Conservation (phyloP, 2,329 filamentous ascomycete genomes). For the Alternaria longipes region DNA sequence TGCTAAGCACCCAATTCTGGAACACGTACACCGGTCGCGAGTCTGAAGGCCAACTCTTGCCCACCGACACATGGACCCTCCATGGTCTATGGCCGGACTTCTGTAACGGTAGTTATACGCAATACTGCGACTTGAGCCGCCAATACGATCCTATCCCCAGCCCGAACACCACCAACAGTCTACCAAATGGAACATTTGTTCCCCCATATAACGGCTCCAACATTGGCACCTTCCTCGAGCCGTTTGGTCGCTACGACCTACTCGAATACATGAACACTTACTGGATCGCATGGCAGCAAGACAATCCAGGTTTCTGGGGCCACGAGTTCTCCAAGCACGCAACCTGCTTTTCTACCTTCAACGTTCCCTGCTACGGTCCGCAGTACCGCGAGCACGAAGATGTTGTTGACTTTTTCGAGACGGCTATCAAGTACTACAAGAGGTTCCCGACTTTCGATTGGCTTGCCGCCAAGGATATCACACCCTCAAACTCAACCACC, state of each 20-base stretch:
- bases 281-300: conserved; percentile 68
- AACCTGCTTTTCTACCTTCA: conserved; percentile 73
- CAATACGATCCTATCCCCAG: conserved; percentile 70
- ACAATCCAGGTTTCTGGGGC: conserved; percentile 70
- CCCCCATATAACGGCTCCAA: conserved; percentile 66
- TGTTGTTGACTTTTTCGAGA: conserved; percentile 71
- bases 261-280: conserved; percentile 72
- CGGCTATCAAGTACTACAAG: conserved; percentile 66
- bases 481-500: conserved; percentile 66
- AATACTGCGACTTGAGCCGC: conserved; percentile 72
- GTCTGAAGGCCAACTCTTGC: conserved; percentile 65
- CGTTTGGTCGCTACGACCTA: conserved; percentile 67
- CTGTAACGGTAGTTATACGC: conserved; percentile 67
- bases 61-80: conserved; percentile 65
- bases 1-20: conserved; percentile 73
- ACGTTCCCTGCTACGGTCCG: conserved; percentile 71
- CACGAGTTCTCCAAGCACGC: conserved; percentile 75
- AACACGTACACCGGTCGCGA: conserved; percentile 70
- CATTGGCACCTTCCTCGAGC: conserved; percentile 67
- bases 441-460: conserved; percentile 68
- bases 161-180: conserved; percentile 70
- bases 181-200: conserved; percentile 61
- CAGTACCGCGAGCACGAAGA: conserved; percentile 65
- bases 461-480: conserved; percentile 64
- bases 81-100: conserved; percentile 60